Evolutionary conservation across 2,329 filamentous ascomycete genomes (phyloP), one percentile per base, ranked within the genome.

Genomic region (Sphaerostilbella broomeana): DNA sequence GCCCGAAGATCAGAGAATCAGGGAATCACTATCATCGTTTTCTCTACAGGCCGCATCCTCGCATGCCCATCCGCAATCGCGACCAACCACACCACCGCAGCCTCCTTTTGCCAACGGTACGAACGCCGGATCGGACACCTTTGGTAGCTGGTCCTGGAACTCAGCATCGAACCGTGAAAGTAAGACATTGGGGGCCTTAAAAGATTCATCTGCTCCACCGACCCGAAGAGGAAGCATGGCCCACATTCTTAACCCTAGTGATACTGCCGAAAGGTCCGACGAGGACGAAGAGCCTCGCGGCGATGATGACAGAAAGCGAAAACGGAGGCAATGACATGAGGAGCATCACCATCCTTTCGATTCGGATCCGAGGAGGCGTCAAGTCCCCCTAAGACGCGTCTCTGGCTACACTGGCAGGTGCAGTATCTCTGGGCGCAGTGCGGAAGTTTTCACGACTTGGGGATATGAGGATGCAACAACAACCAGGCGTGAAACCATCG

Each of bases 261-360:
- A 75, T 37, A 75, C 70, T 15, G 65, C 64, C 5, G 74, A 77
- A 55, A 63, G 70, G 25, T 69, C 72, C 5, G 70, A 75, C 19
- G 74, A 77, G 41, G 74, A 76, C 40, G 72, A 73, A 31, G 72
- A 75, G 29, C 63, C 62, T 0, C 61, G 73, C 21, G 73, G 70
- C 16, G 73, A 79, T 16, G 73, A 77, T 9, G 75, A 77, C 48
- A 65, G 75, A 30, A 82, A 82, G 57, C 68, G 78, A 42, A 81
- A 81, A 58, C 68, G 78, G 39, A 60, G 79, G 49, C 66, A 72
- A 49, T 77, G 50, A 54, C 21, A 9, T 25, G 13, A 20, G 25
- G 26, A 32, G 31, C 12, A 20, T 16, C 31, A 27, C 30, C 24
- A 18, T 20, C 24, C 26, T 33, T 24, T 24, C 24, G 32, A 24